These are phyloP conservation scores for Aspergillus sclerotiicarbonarius DNA, from an alignment of 495 filamentous ascomycete genomes.

Conservation along the genomic window DNA sequence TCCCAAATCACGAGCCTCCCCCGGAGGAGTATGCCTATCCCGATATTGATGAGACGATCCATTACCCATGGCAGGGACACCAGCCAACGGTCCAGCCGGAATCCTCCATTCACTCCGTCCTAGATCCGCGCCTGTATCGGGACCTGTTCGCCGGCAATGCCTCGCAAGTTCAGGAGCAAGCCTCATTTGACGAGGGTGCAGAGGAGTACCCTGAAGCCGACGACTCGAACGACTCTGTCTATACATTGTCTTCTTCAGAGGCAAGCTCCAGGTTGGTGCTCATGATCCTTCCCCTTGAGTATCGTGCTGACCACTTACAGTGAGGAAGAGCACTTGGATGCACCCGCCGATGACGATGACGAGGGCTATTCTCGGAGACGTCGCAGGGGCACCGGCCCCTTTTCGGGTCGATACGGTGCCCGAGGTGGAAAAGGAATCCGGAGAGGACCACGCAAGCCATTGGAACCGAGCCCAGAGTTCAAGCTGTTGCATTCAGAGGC, in stretches of 20 bases:
- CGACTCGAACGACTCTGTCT: conserved; percentile 27
- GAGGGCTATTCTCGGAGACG: conserved; percentile 23
- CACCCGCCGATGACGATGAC: conserved; percentile 32
- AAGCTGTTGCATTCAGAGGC: conserved; percentile 69
- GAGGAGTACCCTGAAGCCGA: conserved; percentile 16
- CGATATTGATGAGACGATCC: conserved; percentile 36
- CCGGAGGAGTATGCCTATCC: conserved; percentile 32
- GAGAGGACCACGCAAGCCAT: conserved; percentile 66
- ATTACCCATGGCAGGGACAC: conserved; percentile 36
- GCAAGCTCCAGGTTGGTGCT: conserved; percentile 20
- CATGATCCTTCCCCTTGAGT: background rate
- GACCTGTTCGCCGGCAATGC: conserved; percentile 17
- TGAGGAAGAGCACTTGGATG: conserved; percentile 23
- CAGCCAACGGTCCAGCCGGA: conserved; percentile 18
- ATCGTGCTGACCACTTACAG: conserved; percentile 18
- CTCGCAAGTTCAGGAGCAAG: conserved; percentile 17
- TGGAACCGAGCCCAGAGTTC: conserved; percentile 73
- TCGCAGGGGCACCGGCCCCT: conserved; percentile 38
- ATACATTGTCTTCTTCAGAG: conserved; percentile 23
- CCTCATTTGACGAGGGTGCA: conserved; percentile 7
- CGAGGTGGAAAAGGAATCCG: conserved; percentile 51
- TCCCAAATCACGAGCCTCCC: conserved; percentile 16
- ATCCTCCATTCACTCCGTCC: conserved; percentile 25
- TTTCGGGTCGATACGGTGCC: conserved; percentile 44
- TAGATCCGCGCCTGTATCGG: conserved; percentile 45